These are phyloP conservation scores for Fusarium sp. DNA, from an alignment of 2,329 filamentous ascomycete species.

Conservation along the genomic window DNA sequence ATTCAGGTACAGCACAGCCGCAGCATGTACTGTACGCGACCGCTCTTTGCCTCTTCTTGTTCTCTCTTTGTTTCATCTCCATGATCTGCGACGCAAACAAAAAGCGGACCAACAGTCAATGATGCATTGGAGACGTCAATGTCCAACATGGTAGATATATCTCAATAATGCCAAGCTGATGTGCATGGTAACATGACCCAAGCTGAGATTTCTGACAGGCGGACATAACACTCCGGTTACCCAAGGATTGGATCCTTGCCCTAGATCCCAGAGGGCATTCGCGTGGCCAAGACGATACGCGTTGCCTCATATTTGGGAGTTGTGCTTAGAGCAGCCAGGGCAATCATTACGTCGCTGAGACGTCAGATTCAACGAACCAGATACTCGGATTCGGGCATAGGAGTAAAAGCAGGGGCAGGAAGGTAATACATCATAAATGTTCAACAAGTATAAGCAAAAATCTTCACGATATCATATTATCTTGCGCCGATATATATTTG, in stretches of 20 bases:
- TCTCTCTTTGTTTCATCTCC: not conserved
- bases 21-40: not conserved
- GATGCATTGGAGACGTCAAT: conserved; percentile 15
- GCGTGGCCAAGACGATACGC: not conserved
- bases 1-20: conserved; percentile 15
- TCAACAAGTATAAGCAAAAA: accelerated
- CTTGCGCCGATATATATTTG: not conserved
- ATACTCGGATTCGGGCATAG: not conserved
- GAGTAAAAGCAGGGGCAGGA: not conserved
- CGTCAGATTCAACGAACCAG: conserved; percentile 17
- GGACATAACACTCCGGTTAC: conserved; percentile 5
- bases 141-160: too few relatives aligned
- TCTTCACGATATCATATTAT: not conserved
- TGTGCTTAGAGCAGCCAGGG: not conserved
- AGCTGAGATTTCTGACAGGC: not conserved
- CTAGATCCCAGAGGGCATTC: not conserved
- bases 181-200: not conserved
- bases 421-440: not conserved
- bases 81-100: conserved; percentile 5
- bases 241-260: not conserved
- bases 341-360: conserved; percentile 30
- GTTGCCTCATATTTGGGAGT: not conserved
- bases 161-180: not conserved
- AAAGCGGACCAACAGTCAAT: conserved; percentile 1
- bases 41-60: not conserved